Evolutionary conservation across 768 basidiomycete genomes (phyloP).

Genomic region (Boletus barrowsii): DNA sequence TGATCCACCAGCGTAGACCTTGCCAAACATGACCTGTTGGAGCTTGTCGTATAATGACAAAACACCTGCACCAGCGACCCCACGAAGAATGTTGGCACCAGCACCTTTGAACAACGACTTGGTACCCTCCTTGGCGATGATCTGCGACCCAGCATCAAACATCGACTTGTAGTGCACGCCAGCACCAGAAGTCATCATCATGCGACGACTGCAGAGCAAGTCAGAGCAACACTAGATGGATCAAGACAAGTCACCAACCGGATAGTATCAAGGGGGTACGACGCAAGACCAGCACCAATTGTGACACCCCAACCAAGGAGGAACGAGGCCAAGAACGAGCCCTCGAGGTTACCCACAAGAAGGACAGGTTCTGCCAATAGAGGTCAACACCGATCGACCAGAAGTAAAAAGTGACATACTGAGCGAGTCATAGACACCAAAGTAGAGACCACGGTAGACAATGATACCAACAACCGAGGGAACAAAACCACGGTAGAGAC

Average conservation of each 20-base stretch:
- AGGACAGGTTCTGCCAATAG: constrained; percentile 80
- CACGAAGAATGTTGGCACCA: constrained; percentile 94
- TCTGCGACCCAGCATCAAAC: constrained; percentile 95
- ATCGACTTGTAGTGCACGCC: constrained; percentile 98
- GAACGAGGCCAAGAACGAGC: constrained; percentile 97
- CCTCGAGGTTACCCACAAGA: constrained; percentile 91
- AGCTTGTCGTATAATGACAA: constrained; percentile 99
- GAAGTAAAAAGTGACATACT: constrained; percentile 52
- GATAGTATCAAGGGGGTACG: constrained; percentile 91
- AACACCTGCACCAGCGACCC: constrained; percentile 99
- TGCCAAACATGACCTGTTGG: constrained; percentile 94
- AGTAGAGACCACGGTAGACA: constrained; percentile 99
- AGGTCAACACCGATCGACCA: constrained; percentile 27
- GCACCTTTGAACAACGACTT: constrained; percentile 99
- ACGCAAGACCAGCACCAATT: constrained; percentile 98
- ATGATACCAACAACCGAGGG: constrained; percentile 99
- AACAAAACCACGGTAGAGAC: constrained; percentile 99
- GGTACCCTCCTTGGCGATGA: constrained; percentile 91
- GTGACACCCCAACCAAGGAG: constrained; percentile 98
- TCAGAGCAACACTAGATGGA: background rate
- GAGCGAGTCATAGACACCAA: constrained; percentile 94
- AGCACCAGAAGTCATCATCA: constrained; percentile 99
- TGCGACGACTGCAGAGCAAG: constrained; percentile 79
- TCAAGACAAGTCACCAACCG: constrained; percentile 42
- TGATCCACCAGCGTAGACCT: constrained; percentile 95